A percentile compares a stretch with the other conserved stretches of the same genome.
Evolutionary conservation across 345 rosid species (phyloP).

Genomic region (Sisymbrium irio): DNA sequence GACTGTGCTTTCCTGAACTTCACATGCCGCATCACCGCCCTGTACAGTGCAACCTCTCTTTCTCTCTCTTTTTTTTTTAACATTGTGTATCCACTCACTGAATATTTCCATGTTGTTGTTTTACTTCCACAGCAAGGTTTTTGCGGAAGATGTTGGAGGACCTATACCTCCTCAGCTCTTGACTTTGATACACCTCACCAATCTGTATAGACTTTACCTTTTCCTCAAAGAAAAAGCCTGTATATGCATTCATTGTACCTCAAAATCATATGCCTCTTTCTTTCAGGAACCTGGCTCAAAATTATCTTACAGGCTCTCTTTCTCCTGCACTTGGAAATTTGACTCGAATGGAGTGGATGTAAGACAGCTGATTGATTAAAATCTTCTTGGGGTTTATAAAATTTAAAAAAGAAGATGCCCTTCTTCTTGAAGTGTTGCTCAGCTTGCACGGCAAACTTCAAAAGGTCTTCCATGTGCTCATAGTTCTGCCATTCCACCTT

Average conservation of each 20-base stretch:
- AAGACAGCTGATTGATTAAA: no score
- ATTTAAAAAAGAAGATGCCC: no score
- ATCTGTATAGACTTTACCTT: slow-evolving; percentile 25
- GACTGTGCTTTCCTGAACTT: no score
- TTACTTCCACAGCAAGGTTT: slow-evolving; percentile 38
- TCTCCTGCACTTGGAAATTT: slow-evolving; percentile 29
- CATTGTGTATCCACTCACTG: not conserved
- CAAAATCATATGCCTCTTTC: not conserved
- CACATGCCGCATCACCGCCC: slow-evolving; percentile 31
- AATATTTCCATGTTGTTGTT: not conserved
- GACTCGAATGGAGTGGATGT: no score
- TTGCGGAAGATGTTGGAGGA: slow-evolving; percentile 7
- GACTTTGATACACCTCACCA: slow-evolving; percentile 30
- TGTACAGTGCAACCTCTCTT: not conserved
- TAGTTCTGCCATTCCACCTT: no score
- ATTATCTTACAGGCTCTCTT: slow-evolving; percentile 27
- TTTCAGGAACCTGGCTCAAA: slow-evolving; percentile 35
- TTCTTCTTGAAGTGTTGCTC: no score
- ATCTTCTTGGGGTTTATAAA: no score
- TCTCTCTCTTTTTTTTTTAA: not conserved
- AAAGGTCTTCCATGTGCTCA: no score
- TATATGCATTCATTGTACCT: not conserved
- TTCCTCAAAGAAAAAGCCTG: not conserved
- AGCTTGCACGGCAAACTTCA: no score
- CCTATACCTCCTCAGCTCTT: slow-evolving; percentile 32